Conservation (phyloP, 495 filamentous ascomycete genomes). For the Hypoxylon intermedium region DNA sequence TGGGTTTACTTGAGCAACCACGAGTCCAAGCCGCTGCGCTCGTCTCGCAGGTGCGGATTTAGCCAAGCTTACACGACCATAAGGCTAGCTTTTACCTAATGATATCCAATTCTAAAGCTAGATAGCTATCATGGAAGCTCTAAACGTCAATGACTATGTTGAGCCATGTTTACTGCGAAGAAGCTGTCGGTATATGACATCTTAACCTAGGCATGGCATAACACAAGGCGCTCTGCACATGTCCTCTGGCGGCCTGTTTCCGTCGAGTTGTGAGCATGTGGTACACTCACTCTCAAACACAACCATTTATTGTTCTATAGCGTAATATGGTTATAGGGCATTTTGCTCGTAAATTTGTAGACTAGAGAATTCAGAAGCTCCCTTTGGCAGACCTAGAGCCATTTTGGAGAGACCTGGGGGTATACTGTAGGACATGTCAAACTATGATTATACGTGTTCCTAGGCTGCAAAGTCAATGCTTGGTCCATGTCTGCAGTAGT, state of each 20-base stretch:
- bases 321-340: neutral
- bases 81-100: no score
- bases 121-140: no score
- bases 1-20: no score
- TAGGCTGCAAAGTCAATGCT: no score
- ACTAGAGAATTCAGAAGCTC: constrained; percentile 1
- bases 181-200: neutral
- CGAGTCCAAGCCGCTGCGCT: no score
- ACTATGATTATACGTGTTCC: no score
- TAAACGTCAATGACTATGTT: no score
- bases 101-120: no score
- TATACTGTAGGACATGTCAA: neutral
- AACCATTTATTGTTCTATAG: neutral
- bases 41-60: no score
- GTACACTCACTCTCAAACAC: constrained; percentile 26
- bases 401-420: neutral
- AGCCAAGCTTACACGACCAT: no score
- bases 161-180: neutral
- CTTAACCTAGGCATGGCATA: neutral
- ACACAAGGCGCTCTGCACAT: neutral
- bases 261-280: constrained; percentile 15
- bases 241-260: constrained; percentile 21
- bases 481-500: no score
- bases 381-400: constrained; percentile 1
- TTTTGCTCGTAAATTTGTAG: no score